Conservation (phyloP, 495 filamentous ascomycete genomes). For the Aspergillus funiculosus region DNA sequence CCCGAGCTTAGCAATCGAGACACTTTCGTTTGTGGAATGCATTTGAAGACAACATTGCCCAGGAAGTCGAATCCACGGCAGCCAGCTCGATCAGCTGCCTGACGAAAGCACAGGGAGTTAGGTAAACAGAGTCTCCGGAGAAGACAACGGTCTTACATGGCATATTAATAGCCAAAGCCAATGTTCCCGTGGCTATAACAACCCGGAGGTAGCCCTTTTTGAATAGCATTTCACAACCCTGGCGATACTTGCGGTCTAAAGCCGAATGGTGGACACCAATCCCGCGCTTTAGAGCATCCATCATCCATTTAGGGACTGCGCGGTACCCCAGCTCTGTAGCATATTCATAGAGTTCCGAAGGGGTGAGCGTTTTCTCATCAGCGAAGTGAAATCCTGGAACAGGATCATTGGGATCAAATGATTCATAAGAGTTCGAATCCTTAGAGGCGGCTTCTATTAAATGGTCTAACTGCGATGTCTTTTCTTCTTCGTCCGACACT, state of each 20-base stretch:
- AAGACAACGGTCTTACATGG: slow-evolving; percentile 79
- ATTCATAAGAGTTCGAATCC: slow-evolving; percentile 50
- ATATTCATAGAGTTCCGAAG: slow-evolving; percentile 48
- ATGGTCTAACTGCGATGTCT: slow-evolving; percentile 47
- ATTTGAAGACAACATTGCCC: slow-evolving; percentile 74
- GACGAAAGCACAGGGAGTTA: slow-evolving; percentile 71
- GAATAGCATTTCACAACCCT: slow-evolving; percentile 55
- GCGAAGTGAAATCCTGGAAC: slow-evolving; percentile 60
- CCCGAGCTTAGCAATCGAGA: slow-evolving; percentile 62
- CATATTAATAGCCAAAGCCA: slow-evolving; percentile 79
- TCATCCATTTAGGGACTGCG: slow-evolving; percentile 41
- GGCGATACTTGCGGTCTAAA: slow-evolving; percentile 70
- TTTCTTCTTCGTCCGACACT: slow-evolving; percentile 37
- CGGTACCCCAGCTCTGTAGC: slow-evolving; percentile 40
- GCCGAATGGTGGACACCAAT: slow-evolving; percentile 74
- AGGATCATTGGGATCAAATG: slow-evolving; percentile 61
- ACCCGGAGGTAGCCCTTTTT: slow-evolving; percentile 65
- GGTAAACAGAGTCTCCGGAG: slow-evolving; percentile 60
- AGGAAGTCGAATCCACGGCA: slow-evolving; percentile 75
- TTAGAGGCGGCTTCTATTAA: slow-evolving; percentile 46
- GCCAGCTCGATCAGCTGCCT: slow-evolving; percentile 70
- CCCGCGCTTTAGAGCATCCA: slow-evolving; percentile 54
- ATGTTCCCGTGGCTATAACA: slow-evolving; percentile 71
- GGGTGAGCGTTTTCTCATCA: slow-evolving; percentile 47
- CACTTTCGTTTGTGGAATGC: slow-evolving; percentile 48